phyloP scores from a whole-genome alignment of 495 filamentous ascomycete species.

The Xylaria sp. region DNA sequence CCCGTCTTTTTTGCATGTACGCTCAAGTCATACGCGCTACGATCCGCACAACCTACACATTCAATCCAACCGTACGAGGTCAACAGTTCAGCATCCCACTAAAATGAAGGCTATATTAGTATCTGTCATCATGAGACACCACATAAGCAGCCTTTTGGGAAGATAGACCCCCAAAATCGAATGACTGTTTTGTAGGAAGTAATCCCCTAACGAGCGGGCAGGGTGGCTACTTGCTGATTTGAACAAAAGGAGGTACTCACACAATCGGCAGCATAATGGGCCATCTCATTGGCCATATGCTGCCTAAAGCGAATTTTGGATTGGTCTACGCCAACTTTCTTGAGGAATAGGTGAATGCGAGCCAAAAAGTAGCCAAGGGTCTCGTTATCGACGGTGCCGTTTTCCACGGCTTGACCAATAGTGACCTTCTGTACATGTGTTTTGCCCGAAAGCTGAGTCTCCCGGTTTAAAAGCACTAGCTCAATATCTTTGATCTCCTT shows the following conservation, averaged over 20 bases:
- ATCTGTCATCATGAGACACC: background rate
- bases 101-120: constrained; percentile 11
- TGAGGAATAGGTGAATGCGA: constrained; percentile 67
- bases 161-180: background rate
- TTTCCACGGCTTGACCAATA: constrained; percentile 67
- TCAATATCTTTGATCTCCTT: constrained; percentile 69
- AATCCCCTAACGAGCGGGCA: background rate
- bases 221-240: background rate
- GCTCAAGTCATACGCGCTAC: constrained; percentile 70
- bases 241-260: constrained; percentile 8
- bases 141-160: background rate
- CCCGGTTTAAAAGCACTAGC: constrained; percentile 63
- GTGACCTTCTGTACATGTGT: constrained; percentile 59
- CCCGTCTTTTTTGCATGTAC: constrained; percentile 71
- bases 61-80: constrained; percentile 76
- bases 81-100: constrained; percentile 70
- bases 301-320: constrained; percentile 71
- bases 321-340: constrained; percentile 66
- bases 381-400: constrained; percentile 70
- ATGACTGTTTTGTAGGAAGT: background rate
- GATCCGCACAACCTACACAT: constrained; percentile 73
- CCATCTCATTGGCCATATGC: constrained; percentile 78
- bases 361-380: constrained; percentile 75
- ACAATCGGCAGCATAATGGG: constrained; percentile 73
- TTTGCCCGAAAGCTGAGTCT: constrained; percentile 66